These are phyloP conservation scores for Hericium erinaceus DNA, from an alignment of 768 basidiomycete species.

Conservation along the genomic window DNA sequence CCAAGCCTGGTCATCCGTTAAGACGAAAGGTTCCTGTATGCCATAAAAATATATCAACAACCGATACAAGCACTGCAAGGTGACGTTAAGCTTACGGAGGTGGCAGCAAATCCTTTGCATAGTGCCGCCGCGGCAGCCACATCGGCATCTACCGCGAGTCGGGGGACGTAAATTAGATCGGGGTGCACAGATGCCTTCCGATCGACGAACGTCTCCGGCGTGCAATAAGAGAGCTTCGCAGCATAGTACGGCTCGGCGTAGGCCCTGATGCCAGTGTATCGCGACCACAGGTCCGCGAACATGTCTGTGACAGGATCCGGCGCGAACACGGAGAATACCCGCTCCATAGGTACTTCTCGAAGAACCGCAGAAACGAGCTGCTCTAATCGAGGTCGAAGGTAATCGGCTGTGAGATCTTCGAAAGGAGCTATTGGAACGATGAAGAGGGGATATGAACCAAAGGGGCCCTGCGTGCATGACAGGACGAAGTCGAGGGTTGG, in stretches of 20 bases:
- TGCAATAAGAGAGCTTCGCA: slow-evolving; percentile 50
- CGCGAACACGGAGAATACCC: slow-evolving; percentile 63
- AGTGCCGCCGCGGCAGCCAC: slow-evolving; percentile 30
- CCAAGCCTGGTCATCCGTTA: slow-evolving; percentile 32
- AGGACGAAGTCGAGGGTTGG: slow-evolving; percentile 40
- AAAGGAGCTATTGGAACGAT: slow-evolving; percentile 29
- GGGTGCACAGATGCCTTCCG: slow-evolving; percentile 1
- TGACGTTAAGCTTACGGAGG: slow-evolving; percentile 37
- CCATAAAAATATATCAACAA: background rate
- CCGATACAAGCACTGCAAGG: no score
- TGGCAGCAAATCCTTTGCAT: slow-evolving; percentile 46
- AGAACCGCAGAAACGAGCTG: slow-evolving; percentile 33
- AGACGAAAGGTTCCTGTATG: slow-evolving; percentile 44
- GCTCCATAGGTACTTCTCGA: slow-evolving; percentile 23
- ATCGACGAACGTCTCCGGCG: slow-evolving; percentile 25
- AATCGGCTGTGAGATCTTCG: slow-evolving; percentile 24
- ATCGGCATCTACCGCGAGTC: slow-evolving; percentile 33
- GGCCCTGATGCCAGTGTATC: slow-evolving; percentile 30
- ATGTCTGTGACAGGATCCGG: slow-evolving; percentile 32
- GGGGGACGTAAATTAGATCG: slow-evolving; percentile 26
- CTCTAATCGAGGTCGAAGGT: slow-evolving; percentile 31
- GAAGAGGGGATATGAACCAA: slow-evolving; percentile 62
- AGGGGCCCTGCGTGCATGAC: slow-evolving; percentile 44
- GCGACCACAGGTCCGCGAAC: slow-evolving; percentile 44
- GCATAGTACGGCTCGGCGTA: slow-evolving; percentile 47